Evolutionary conservation across 441 rosid genomes (phyloP), one percentile per base, ranked within the genome.

Genomic region (Omphalea diandra): DNA sequence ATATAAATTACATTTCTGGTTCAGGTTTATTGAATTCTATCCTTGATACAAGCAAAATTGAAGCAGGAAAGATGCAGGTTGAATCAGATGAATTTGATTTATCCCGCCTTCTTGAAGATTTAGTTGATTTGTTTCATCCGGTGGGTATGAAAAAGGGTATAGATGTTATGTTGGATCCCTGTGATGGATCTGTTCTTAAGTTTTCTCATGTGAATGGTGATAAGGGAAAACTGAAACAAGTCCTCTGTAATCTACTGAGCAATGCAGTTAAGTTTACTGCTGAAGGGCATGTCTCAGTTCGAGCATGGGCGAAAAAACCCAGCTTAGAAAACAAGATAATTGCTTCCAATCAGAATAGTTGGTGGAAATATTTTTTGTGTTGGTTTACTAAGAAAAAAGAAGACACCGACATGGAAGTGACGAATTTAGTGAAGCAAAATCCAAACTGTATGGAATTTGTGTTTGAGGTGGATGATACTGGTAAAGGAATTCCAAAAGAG

Each of bases 401-500:
- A 70, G 77, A 41, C 3, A 63, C 47, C n/a, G 67, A 78, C 17
- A 17, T 57, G 0, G 77, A 72, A 27, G 67, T 63, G 0, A 61
- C 55, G 46, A 72, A 64, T 17, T 67, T 59, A 8, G 67, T 54
- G 6, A 57, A 52, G 22, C 67, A 65, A 29, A 75, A 62, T 50
- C 73, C 75, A 4, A 75, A 82, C 52, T 58, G 58, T 4, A 79
- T 82, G 81, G 87, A 86, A 54, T 82, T 87, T 75, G 73, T 87
- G 66, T 85, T 90, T 44, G 92, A 91, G 85, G 97, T 94, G 53
- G 85, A 85, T 2, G 98, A 94, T 74, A 91, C 97, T 1, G 96
- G 98, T 20, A 81, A 72, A 82, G 97, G 98, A 36, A 94, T 94
- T 65, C 97, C 96, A 1, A 77, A 72, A 69, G 97, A 90, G 69